phyloP scores from a whole-genome alignment of 805 yeast genomes.

The Myxozyma geophila region DNA sequence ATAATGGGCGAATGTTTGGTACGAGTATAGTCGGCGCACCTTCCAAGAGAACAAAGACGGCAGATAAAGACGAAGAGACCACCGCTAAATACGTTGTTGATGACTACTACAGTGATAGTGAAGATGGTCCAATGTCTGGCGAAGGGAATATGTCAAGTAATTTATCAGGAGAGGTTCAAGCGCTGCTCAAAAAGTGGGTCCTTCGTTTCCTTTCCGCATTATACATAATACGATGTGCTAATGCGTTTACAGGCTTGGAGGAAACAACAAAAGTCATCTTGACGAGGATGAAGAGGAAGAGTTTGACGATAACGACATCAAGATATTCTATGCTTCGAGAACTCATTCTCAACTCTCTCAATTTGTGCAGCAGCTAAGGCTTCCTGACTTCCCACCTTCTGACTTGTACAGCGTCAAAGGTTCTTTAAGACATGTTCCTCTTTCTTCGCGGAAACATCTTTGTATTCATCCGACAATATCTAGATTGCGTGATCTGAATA shows the following conservation, averaged over 20 bases:
- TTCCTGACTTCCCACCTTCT: slow-evolving; percentile 69
- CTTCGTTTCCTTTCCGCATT: background rate
- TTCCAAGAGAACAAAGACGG: slow-evolving; percentile 13
- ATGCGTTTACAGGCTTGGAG: slow-evolving; percentile 8
- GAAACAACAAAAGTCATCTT: slow-evolving; percentile 29
- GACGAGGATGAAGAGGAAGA: slow-evolving; percentile 27
- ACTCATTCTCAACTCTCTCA: slow-evolving; percentile 90
- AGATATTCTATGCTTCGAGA: slow-evolving; percentile 74
- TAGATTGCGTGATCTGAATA: slow-evolving; percentile 52
- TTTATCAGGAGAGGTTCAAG: slow-evolving; percentile 55
- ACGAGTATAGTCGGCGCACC: background rate
- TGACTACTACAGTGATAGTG: slow-evolving; percentile 46
- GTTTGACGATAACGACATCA: slow-evolving; percentile 21
- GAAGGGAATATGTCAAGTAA: slow-evolving; percentile 41
- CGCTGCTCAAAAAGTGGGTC: slow-evolving; percentile 49
- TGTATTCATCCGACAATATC: slow-evolving; percentile 73
- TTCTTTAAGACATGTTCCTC: slow-evolving; percentile 64
- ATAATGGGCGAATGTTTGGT: slow-evolving; percentile 3
- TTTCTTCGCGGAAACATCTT: slow-evolving; percentile 84
- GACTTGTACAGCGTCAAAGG: slow-evolving; percentile 49
- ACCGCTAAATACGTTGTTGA: slow-evolving; percentile 52
- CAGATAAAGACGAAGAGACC: slow-evolving; percentile 42
- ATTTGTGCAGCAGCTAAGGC: slow-evolving; percentile 69
- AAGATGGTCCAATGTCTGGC: slow-evolving; percentile 19
- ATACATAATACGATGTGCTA: no score